Conservation (phyloP, 169 alveolate genomes). For the Plasmodium chabaudi region DNA sequence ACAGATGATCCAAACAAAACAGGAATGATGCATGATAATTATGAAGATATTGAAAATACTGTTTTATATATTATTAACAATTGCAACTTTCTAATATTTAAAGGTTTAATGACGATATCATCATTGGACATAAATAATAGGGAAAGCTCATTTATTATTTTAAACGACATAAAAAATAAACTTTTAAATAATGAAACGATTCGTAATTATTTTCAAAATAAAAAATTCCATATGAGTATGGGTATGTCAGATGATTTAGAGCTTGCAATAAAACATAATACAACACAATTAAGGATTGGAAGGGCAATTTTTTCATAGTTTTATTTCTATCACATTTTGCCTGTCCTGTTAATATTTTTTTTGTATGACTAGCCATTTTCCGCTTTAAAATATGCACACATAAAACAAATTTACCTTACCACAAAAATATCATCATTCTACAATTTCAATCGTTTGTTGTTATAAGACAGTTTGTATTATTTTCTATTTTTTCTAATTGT, state of each 20-base stretch:
- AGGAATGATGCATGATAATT: constrained; percentile 86
- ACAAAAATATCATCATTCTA: background rate
- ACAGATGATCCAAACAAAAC: constrained; percentile 90
- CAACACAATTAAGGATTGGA: constrained; percentile 94
- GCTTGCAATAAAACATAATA: constrained; percentile 91
- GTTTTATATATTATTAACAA: constrained; percentile 84
- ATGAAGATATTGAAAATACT: constrained; percentile 76
- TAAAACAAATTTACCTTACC: too few relatives aligned
- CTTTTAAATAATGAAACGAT: constrained; percentile 79
- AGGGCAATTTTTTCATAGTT: constrained; percentile 87
- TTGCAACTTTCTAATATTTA: constrained; percentile 86
- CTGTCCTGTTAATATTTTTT: constrained; percentile 6
- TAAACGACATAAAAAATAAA: constrained; percentile 82
- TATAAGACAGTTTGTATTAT: too few relatives aligned
- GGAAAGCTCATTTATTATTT: constrained; percentile 77
- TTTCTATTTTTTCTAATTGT: too few relatives aligned
- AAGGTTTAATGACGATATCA: constrained; percentile 97
- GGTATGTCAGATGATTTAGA: constrained; percentile 95
- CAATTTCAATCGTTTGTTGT: too few relatives aligned
- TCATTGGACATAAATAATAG: constrained; percentile 64
- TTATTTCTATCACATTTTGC: background rate
- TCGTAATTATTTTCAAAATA: constrained; percentile 58
- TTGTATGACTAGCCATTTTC: background rate
- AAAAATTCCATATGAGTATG: constrained; percentile 89
- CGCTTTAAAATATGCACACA: constrained; percentile 5